Evolutionary conservation across 768 basidiomycete species (phyloP), one percentile per base, ranked within the genome.

Genomic region (Trametes sanguinea): DNA sequence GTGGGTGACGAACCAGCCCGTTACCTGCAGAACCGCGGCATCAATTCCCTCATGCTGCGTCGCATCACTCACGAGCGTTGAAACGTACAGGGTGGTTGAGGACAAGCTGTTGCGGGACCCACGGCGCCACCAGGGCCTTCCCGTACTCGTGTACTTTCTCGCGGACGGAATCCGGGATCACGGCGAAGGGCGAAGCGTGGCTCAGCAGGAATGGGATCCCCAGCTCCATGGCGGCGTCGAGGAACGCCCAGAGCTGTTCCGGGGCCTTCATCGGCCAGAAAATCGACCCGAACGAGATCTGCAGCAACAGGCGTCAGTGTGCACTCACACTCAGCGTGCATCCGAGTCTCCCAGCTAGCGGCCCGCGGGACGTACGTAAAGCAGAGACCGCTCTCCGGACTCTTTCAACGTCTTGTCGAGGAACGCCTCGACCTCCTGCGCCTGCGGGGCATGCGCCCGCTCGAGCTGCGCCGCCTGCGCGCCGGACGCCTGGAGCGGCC

Each of bases 1-100:
- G 45, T 73, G 72, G 2, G 67, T 66, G 4, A 73, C 44, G 47
- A 71, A 63, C 62, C 62, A 63, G 2, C 62, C 62, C 1, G 57
- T 63, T 2, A 37, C 62, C 62, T 63, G 46, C 11, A 43, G 3
- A 44, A 16, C 35, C 5, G 11, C 44, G 29, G 30, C 9, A 22
- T 3, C 4, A 16, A 3, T 27, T 17, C 13, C 6, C 29, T 3
- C 10, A 46, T 17, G 14, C 10, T 22, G 29, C 10, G n/a, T 13
- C 5, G 27, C 2, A 13, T 6, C 22, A 22, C 22, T 22, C 22
- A 22, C 22, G 9, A 13, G 27, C 29, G 33, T 11, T 8, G n/a
- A 4, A 39, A 8, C 30, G 10, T 54, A 59, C 57, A 7, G 55
- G 62, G 37, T 66, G 60, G 2, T 35, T 37, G 14, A 62, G 61